Base-by-base conservation (phyloP, 1,284 basidiomycete species). In the Irpex sp. region DNA sequence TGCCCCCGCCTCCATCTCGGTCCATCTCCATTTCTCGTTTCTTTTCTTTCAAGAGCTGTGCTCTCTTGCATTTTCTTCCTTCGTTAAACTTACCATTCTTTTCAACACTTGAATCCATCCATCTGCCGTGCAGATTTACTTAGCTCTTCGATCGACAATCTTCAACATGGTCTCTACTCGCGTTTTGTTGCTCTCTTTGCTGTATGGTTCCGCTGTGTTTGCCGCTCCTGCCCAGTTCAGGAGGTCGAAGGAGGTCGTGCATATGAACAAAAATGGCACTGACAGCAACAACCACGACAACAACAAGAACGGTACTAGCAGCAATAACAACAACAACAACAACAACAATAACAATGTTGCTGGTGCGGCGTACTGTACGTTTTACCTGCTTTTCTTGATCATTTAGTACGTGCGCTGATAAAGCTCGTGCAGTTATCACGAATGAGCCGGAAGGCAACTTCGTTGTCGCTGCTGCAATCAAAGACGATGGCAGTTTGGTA, bases 391-490 rank as follows among this genome's bases (percentile, higher is more conserved):
- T 19, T 47, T 56, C n/a, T n/a, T n/a, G 14, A n/a, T 45, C 39
- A 16, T 16, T 16, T 45, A 45, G 12, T 45, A n/a, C 12, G 39
- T 45, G 28, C n/a, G n/a, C 39, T 45, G 39, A 45, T 45, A 45
- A 45, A 45, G 4, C 39, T 45, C 39, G 14, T 18, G 5, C n/a
- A 68, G 67, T 68, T 58, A 65, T 67, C 14, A 65, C 67, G 6
- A 68, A 68, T 58, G 66, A 68, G 58, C 64, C 65, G 21, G 63
- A 62, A 28, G 67, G 65, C 53, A 68, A 68, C 58, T 65, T 65
- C 53, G 60, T 68, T 51, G 61, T 68, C 47, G 63, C 64, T 14
- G 67, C 66, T 10, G 64, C 55, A 36, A 62, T 68, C 47, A 52
- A 61, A 16, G 39, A 28, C 5, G 66, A 68, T 55, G 67, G 67